Base-by-base conservation (phyloP, 2,329 filamentous ascomycete genomes). In the Ascochyta rabiei region DNA sequence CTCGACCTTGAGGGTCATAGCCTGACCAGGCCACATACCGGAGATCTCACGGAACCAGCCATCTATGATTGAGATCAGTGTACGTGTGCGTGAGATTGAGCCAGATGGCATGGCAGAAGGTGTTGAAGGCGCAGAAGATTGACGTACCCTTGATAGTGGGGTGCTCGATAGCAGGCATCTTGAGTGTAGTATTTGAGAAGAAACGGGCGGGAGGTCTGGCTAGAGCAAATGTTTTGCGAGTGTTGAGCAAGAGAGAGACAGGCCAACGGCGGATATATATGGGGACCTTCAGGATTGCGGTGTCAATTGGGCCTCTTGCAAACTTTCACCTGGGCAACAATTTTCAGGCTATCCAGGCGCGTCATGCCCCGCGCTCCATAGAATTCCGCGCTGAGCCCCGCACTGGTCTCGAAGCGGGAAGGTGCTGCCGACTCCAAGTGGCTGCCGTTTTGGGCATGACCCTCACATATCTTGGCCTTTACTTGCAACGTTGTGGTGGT, bases 31-130 rank as follows among this genome's bases (percentile, higher is more conserved):
- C 95, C 95, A 99, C 93, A 99, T 98, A 75, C 95, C 83, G 69
- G 90, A 96, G 81, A 96, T 93, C 83, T 99, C 95, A 79, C 92
- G 90, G 89, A 99, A 99, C 95, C 95, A 99, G 82, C 93, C 95
- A 96, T 98, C 95, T 96, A 68, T 46, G 59, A 54, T 53, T 46
- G 50, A 4, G n/a, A 37, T 66, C 35, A 63, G 57, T 34, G 19
- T n/a, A 38, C 9, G 12, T 19, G 8, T 6, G 15, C 8, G n/a
- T 30, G 4, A 6, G 21, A 15, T 13, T 23, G n/a, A 21, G 23
- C 34, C 18, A 18, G 13, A 8, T 12, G 13, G 8, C 19, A 28
- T 28, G 16, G 30, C 18, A 28, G 34, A 12, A 26, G 13, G 26
- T 21, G 24, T 31, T 31, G 34, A 26, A 37, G 15, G 9, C 21